Conservation (phyloP, 2,329 filamentous ascomycete genomes). For the Verticillium zaregamsianum region DNA sequence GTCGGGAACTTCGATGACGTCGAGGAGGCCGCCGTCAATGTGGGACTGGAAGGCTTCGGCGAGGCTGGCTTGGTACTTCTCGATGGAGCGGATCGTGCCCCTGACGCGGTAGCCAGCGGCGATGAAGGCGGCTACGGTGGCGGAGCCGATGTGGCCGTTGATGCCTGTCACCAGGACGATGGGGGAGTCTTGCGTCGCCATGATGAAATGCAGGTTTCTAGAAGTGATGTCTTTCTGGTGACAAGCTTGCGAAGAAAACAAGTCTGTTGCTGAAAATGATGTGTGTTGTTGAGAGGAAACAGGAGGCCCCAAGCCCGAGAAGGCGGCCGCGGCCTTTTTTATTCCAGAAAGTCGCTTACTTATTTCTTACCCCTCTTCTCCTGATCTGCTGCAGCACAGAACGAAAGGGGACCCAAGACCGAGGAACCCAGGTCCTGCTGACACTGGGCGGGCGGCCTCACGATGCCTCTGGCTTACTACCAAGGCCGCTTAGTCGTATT, state of each 20-base stretch:
- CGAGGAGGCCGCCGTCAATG: conserved; percentile 13
- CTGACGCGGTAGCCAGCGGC: conserved; percentile 24
- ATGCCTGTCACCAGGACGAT: conserved; percentile 25
- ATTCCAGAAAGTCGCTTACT: neutral
- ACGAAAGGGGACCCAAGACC: neutral
- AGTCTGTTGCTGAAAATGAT: too few species aligned
- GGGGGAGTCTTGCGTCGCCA: conserved; percentile 1
- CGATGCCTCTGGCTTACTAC: too few species aligned
- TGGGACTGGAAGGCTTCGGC: conserved; percentile 9
- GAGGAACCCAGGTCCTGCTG: neutral
- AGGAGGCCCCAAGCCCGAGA: neutral
- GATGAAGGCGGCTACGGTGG: conserved; percentile 22
- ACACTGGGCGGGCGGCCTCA: neutral
- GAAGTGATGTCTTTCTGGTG: too few species aligned
- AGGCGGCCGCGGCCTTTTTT: neutral
- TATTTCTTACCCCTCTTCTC: neutral
- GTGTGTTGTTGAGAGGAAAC: neutral
- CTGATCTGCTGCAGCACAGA: neutral
- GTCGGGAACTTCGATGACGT: conserved; percentile 28
- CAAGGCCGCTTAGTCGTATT: too few species aligned
- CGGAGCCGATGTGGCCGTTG: conserved; percentile 28
- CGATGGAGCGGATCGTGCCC: conserved; percentile 22
- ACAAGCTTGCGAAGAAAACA: too few species aligned
- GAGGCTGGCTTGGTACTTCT: conserved; percentile 12
- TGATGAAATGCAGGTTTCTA: neutral